phyloP scores from a whole-genome alignment of 768 basidiomycete species.

The Leccinum subgranulosum region DNA sequence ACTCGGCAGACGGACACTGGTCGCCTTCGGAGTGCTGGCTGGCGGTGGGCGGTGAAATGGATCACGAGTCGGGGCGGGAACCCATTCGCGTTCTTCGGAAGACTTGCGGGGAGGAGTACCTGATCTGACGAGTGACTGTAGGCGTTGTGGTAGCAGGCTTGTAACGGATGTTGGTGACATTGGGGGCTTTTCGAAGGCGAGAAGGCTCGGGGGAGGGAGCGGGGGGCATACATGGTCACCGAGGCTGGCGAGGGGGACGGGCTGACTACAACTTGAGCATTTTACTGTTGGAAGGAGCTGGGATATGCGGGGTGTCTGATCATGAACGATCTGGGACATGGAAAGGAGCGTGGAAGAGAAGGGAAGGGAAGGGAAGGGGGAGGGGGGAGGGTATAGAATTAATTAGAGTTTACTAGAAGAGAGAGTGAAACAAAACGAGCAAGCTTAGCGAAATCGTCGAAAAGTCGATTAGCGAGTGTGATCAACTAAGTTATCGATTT shows the following conservation, averaged over 20 bases:
- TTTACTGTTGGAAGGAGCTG: conserved; percentile 79
- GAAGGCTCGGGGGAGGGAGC: conserved; percentile 42
- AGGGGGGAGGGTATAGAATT: conserved; percentile 23
- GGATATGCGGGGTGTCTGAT: conserved; percentile 38
- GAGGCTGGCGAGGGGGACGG: conserved; percentile 69
- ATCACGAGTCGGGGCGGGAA: conserved; percentile 21
- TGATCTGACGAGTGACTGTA: conserved; percentile 43
- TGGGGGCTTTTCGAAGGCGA: conserved; percentile 30
- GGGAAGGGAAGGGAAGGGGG: neutral
- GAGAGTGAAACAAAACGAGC: conserved; percentile 3
- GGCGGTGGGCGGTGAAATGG: conserved; percentile 27
- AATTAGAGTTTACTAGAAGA: conserved; percentile 9
- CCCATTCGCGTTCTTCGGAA: conserved; percentile 1
- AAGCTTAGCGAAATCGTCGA: neutral
- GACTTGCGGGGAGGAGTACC: conserved; percentile 6
- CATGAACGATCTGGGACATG: conserved; percentile 23
- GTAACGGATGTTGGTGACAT: conserved; percentile 40
- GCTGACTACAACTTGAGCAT: conserved; percentile 73
- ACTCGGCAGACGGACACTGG: conserved; percentile 7
- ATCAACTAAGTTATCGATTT: conserved; percentile 4
- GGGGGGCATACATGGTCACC: conserved; percentile 74
- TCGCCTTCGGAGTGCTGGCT: conserved; percentile 10
- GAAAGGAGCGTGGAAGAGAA: conserved; percentile 16
- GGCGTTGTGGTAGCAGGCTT: conserved; percentile 47
- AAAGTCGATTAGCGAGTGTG: conserved; percentile 10